Conservation (phyloP, 805 yeast genomes). For the Wickerhamiella sergipiensis region DNA sequence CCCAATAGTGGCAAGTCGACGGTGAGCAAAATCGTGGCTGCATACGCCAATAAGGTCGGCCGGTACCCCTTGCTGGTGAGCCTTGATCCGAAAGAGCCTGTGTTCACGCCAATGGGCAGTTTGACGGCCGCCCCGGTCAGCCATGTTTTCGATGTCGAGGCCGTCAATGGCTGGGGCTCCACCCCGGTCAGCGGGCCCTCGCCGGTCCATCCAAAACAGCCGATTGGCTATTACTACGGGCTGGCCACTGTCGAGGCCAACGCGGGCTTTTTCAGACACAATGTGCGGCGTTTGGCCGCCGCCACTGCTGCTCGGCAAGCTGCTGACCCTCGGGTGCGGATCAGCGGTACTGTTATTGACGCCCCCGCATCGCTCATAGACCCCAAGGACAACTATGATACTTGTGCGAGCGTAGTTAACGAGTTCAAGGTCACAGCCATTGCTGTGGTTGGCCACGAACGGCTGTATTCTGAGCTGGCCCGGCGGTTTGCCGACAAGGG, state of each 20-base stretch:
- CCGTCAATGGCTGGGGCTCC: constrained; percentile 55
- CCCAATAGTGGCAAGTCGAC: constrained; percentile 68
- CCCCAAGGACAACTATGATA: constrained; percentile 30
- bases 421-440: constrained; percentile 47
- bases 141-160: constrained; percentile 64
- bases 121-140: constrained; percentile 72
- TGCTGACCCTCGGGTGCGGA: constrained; percentile 31
- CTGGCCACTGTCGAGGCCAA: constrained; percentile 46
- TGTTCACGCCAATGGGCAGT: constrained; percentile 69
- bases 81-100: constrained; percentile 60
- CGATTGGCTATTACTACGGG: constrained; percentile 73
- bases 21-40: constrained; percentile 48
- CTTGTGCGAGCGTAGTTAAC: constrained; percentile 43
- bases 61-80: constrained; percentile 62
- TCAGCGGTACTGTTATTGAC: constrained; percentile 56
- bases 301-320: constrained; percentile 34
- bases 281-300: constrained; percentile 35
- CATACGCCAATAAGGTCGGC: constrained; percentile 67
- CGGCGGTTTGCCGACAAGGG: constrained; percentile 25
- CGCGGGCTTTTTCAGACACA: constrained; percentile 38
- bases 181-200: constrained; percentile 44
- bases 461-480: constrained; percentile 48
- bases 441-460: constrained; percentile 65
- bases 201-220: constrained; percentile 62
- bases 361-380: constrained; percentile 42